A percentile compares a stretch with the other conserved stretches of the same genome.
These are phyloP conservation scores for Pascua guehoae DNA, from an alignment of 1,284 basidiomycete genomes.

Conservation along the genomic window DNA sequence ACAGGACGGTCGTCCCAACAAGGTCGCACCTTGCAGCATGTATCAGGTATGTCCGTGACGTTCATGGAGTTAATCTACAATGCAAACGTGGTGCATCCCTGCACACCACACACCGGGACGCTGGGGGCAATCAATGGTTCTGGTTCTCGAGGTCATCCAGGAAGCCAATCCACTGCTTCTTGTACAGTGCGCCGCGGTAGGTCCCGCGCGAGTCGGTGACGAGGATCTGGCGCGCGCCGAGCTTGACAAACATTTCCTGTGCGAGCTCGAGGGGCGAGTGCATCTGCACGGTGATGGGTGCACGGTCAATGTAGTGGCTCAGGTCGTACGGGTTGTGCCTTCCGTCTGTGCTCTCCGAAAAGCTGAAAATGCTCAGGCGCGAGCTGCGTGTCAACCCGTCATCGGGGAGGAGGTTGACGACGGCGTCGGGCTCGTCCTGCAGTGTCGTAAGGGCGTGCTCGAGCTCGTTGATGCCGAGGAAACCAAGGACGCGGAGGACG, in stretches of 20 bases:
- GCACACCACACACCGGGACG: neutral
- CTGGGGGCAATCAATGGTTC: neutral
- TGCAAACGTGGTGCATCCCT: too few species aligned
- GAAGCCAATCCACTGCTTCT: slow-evolving; percentile 86
- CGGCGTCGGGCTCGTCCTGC: slow-evolving; percentile 65
- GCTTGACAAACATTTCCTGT: slow-evolving; percentile 85
- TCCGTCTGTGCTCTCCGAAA: slow-evolving; percentile 36
- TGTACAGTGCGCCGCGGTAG: slow-evolving; percentile 87
- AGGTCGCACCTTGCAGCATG: too few species aligned
- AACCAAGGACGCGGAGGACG: slow-evolving; percentile 71
- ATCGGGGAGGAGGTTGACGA: slow-evolving; percentile 60
- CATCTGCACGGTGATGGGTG: slow-evolving; percentile 74
- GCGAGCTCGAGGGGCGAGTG: slow-evolving; percentile 84
- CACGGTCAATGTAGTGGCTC: slow-evolving; percentile 85
- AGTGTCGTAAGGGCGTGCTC: slow-evolving; percentile 77
- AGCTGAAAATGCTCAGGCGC: slow-evolving; percentile 39
- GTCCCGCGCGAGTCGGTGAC: slow-evolving; percentile 76
- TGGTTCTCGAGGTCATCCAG: slow-evolving; percentile 64
- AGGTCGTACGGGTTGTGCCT: slow-evolving; percentile 71
- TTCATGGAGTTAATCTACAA: too few species aligned
- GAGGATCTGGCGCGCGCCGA: slow-evolving; percentile 84
- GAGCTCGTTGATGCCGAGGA: slow-evolving; percentile 86
- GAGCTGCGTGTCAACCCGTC: slow-evolving; percentile 22
- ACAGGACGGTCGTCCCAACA: too few species aligned
- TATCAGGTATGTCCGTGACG: too few species aligned